Evolutionary conservation across 225 moss, liverwort and hornwort genomes (phyloP), one percentile per base, ranked within the genome.

Genomic region (Lunularia cruciata): DNA sequence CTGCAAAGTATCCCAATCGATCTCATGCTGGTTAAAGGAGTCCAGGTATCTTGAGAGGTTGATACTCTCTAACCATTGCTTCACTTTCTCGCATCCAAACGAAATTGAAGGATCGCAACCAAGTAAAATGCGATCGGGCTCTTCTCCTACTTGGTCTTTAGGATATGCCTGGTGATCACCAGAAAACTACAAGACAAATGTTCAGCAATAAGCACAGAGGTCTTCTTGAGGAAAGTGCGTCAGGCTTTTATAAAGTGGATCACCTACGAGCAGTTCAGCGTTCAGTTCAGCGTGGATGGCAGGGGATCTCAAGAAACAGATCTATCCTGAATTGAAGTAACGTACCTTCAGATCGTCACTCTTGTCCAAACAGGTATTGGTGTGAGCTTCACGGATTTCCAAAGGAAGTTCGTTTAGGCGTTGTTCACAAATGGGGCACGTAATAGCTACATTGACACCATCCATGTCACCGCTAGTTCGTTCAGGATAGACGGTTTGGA

Each of bases 1-100:
- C 79, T 86, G 86, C 69, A 98, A 63, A 27, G 98, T 98, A 75
- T 89, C 93, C 93, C 88, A 89, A 73, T 98, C 98, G 52, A 98
- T 89, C 84, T 98, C 98, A 39, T 91, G 86, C 75, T 83, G 82
- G 48, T 88, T 73, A 70, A 98, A 98, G 57, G 85, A 71, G 52
- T 77, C 84, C 14, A 63, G 71, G 66, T 93, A 98, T 78, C 86
- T 91, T 53, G 72, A 84, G 60, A 98, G 81, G 26, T 81, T 85
- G 38, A 98, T 80, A 60, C 64, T 75, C 69, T 67, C 79, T 75
- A 98, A 73, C 93, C 93, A 98, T 28, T 68, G 60, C 74, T 71
- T 80, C 76, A 98, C 91, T 63, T 82, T 86, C 68, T 72, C 81
- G 64, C 62, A 62, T 33, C 63, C 59, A 61, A 72, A 74, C 72